Evolutionary conservation across 192 early-diverging fungal genomes (phyloP).

Genomic region (Paraglomus occultum): DNA sequence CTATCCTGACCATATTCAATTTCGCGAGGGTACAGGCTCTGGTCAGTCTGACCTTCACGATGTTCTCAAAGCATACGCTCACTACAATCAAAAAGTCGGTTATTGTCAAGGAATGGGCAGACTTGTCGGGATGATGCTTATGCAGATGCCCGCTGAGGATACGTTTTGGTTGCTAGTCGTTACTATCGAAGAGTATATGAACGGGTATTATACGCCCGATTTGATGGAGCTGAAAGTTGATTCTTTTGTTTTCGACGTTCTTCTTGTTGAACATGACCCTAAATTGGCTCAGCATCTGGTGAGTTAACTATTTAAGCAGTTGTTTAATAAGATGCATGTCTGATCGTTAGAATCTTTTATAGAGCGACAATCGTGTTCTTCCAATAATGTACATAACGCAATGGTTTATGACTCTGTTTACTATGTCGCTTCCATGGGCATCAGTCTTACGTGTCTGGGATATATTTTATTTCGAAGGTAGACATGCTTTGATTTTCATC

Average conservation of each 20-base stretch:
- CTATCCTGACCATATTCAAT: constrained; percentile 86
- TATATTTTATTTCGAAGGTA: constrained; percentile 81
- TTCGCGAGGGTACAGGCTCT: constrained; percentile 61
- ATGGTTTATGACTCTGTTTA: constrained; percentile 94
- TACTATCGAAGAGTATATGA: constrained; percentile 69
- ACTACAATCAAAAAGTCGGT: constrained; percentile 80
- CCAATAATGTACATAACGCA: constrained; percentile 91
- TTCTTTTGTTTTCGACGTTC: constrained; percentile 75
- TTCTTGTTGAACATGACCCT: constrained; percentile 67
- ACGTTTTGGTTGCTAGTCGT: constrained; percentile 87
- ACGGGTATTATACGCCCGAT: constrained; percentile 75
- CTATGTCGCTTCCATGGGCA: constrained; percentile 82
- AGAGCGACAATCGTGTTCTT: constrained; percentile 70
- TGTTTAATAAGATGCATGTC: neutral
- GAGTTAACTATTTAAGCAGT: neutral
- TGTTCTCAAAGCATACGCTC: constrained; percentile 82
- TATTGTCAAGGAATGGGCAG: constrained; percentile 98
- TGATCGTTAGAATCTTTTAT: constrained; percentile 3
- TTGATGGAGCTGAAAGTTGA: constrained; percentile 77
- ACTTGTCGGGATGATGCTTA: constrained; percentile 87
- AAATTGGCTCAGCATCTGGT: constrained; percentile 69
- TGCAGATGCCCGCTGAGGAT: constrained; percentile 82
- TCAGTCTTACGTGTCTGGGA: constrained; percentile 91
- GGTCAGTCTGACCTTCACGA: constrained; percentile 79
- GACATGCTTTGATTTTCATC: neutral